These are phyloP conservation scores for Malassezia dermatis DNA, from an alignment of 1,284 basidiomycete genomes.

Conservation along the genomic window DNA sequence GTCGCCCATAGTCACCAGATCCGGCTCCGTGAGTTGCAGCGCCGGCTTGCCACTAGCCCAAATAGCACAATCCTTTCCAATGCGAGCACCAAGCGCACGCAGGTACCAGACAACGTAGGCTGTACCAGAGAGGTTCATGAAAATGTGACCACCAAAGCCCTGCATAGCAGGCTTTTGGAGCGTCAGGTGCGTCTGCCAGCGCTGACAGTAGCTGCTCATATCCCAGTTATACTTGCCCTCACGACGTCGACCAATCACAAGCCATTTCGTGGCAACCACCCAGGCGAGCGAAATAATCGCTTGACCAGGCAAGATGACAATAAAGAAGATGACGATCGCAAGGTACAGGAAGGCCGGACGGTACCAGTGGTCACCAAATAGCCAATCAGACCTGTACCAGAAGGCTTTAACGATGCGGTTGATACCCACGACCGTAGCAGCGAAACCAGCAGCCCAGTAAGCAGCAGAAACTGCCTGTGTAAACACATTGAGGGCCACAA, in stretches of 20 bases:
- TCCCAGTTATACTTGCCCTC: constrained; percentile 49
- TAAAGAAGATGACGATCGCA: constrained; percentile 37
- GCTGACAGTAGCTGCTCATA: constrained; percentile 47
- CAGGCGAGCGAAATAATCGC: constrained; percentile 37
- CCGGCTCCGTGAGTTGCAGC: constrained; percentile 45
- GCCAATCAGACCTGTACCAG: constrained; percentile 20
- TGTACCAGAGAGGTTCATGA: constrained; percentile 39
- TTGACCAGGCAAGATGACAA: constrained; percentile 37
- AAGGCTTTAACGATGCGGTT: constrained; percentile 33
- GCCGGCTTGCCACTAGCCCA: constrained; percentile 47
- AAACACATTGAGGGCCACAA: constrained; percentile 43
- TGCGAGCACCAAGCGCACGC: constrained; percentile 39
- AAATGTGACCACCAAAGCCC: constrained; percentile 43
- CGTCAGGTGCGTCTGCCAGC: constrained; percentile 46
- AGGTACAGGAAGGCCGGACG: constrained; percentile 42
- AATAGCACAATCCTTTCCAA: constrained; percentile 42
- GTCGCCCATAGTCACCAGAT: constrained; percentile 46
- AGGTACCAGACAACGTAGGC: constrained; percentile 44
- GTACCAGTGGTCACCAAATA: constrained; percentile 47
- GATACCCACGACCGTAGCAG: constrained; percentile 39
- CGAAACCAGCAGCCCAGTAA: constrained; percentile 46
- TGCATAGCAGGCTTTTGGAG: constrained; percentile 38
- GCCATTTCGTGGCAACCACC: constrained; percentile 45
- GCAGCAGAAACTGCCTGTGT: constrained; percentile 40
- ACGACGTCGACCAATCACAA: constrained; percentile 41